Conservation (phyloP, 495 filamentous ascomycete genomes). For the Penicillium odoratum region DNA sequence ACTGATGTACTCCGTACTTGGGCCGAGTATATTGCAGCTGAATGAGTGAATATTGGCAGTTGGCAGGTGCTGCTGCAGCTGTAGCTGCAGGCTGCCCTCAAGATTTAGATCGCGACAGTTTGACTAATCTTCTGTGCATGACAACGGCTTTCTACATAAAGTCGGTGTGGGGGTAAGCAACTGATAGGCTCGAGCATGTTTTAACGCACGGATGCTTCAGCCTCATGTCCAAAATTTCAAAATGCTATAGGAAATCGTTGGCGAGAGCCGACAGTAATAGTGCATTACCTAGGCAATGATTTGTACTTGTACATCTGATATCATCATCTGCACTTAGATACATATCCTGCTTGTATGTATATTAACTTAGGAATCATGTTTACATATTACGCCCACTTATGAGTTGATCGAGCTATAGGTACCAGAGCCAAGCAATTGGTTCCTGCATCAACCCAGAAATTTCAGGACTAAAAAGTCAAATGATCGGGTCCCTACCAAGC, state of each 20-base stretch:
- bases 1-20: not conserved
- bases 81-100: not conserved
- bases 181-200: not conserved
- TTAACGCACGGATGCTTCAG: not conserved
- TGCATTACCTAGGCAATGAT: not conserved
- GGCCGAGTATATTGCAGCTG: not conserved
- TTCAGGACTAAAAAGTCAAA: not conserved
- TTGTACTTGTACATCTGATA: not conserved
- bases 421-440: constrained; percentile 1
- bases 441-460: constrained; percentile 1
- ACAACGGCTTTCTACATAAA: not conserved
- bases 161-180: not conserved
- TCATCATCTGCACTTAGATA: not conserved
- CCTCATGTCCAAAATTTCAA: not conserved
- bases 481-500: not conserved
- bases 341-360: not conserved
- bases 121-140: not conserved
- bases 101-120: not conserved
- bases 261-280: too few species aligned
- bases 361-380: not conserved
- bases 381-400: too few species aligned
- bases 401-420: too few species aligned
- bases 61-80: not conserved
- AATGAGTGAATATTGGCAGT: too few species aligned
- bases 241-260: too few species aligned